Evolutionary conservation across 2,329 filamentous ascomycete species (phyloP).

Genomic region (Fusarium anthophilum): DNA sequence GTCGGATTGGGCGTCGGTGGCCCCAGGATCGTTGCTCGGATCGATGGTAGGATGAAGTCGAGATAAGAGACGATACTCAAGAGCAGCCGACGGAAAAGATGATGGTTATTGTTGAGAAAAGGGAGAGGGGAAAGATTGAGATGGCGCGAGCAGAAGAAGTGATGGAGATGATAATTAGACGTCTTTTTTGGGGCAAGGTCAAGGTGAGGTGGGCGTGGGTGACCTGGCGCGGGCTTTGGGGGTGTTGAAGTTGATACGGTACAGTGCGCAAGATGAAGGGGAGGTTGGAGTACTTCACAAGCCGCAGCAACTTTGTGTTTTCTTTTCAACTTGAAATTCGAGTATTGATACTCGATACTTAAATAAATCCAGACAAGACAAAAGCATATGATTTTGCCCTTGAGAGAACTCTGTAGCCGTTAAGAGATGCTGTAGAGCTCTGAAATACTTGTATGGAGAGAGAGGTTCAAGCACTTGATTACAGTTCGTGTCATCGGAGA

Average conservation of each 20-base stretch:
- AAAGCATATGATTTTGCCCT: background rate
- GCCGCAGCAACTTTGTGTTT: background rate
- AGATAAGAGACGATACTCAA: slow-evolving; percentile 13
- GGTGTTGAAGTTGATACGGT: slow-evolving; percentile 33
- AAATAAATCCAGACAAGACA: background rate
- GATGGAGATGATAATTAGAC: slow-evolving; percentile 43
- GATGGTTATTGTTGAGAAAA: slow-evolving; percentile 36
- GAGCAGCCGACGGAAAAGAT: slow-evolving; percentile 16
- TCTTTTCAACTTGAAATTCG: background rate
- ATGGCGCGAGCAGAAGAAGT: slow-evolving; percentile 35
- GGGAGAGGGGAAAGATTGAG: slow-evolving; percentile 29
- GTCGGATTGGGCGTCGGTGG: slow-evolving; percentile 31
- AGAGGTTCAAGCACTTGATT: slow-evolving; percentile 5
- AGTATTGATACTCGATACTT: background rate
- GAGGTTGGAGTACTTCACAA: slow-evolving; percentile 3
- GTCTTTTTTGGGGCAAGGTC: slow-evolving; percentile 43
- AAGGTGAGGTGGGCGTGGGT: slow-evolving; percentile 42
- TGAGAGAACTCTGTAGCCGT: background rate
- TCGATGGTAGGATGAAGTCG: slow-evolving; percentile 15
- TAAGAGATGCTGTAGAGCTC: slow-evolving; percentile 5
- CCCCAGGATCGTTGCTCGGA: slow-evolving; percentile 24
- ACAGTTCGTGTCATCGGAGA: slow-evolving; percentile 2
- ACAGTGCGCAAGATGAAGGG: slow-evolving; percentile 37
- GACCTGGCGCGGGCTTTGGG: slow-evolving; percentile 21
- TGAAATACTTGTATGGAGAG: background rate